A percentile compares a stretch with the other conserved stretches of the same genome.
phyloP scores from a whole-genome alignment of 1,284 basidiomycete species.

The Apiotrichum porosum region DNA sequence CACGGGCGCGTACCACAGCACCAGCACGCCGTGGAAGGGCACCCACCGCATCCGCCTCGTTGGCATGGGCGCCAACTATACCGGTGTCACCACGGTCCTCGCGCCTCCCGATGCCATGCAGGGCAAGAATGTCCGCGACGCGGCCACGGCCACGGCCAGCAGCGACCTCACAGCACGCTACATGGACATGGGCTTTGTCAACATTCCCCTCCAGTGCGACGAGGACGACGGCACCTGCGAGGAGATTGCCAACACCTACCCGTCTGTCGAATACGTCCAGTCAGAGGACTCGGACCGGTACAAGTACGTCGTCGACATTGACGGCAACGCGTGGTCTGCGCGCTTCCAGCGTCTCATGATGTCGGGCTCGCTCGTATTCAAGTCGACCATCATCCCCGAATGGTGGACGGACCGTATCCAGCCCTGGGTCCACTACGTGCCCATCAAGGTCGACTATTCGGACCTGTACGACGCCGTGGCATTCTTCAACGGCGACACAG shows the following conservation, averaged over 20 bases:
- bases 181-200: slow-evolving; percentile 52
- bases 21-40: slow-evolving; percentile 29
- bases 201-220: slow-evolving; percentile 37
- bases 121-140: slow-evolving; percentile 70
- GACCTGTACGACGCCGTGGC: slow-evolving; percentile 47
- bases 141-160: slow-evolving; percentile 48
- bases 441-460: slow-evolving; percentile 49
- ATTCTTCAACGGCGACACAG: slow-evolving; percentile 37
- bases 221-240: slow-evolving; percentile 40
- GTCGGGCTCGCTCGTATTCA: slow-evolving; percentile 41
- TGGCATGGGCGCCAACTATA: slow-evolving; percentile 10
- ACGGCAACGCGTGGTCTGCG: slow-evolving; percentile 67
- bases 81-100: slow-evolving; percentile 6
- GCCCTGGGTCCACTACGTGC: slow-evolving; percentile 50
- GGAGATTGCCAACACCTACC: slow-evolving; percentile 28
- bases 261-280: slow-evolving; percentile 23
- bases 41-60: slow-evolving; percentile 39
- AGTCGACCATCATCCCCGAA: slow-evolving; percentile 40
- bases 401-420: slow-evolving; percentile 51
- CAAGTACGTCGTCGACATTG: slow-evolving; percentile 47
- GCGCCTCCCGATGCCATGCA: slow-evolving; percentile 1
- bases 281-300: slow-evolving; percentile 27
- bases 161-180: slow-evolving; percentile 72
- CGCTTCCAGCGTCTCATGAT: slow-evolving; percentile 54
- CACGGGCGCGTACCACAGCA: slow-evolving; percentile 33